phyloP scores from a whole-genome alignment of 306 rosid species.

The Purshia tridentata region DNA sequence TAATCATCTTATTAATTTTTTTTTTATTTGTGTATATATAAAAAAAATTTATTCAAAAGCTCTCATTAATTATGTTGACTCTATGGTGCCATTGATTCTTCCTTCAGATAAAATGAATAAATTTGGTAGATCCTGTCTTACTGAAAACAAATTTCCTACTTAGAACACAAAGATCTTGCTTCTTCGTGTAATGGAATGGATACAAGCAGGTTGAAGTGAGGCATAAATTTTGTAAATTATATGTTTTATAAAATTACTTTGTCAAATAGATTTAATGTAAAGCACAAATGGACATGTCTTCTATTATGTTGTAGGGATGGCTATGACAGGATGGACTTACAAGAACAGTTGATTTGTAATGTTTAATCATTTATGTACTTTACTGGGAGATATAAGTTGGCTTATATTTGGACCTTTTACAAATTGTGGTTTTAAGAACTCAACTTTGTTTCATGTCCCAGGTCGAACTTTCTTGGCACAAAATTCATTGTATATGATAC shows the following conservation, averaged over 20 bases:
- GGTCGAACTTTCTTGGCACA: constrained; percentile 95
- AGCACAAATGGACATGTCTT: neutral
- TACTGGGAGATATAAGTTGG: constrained; percentile 6
- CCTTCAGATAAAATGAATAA: neutral
- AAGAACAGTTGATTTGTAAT: constrained; percentile 5
- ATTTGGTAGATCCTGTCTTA: neutral
- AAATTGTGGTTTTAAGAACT: neutral
- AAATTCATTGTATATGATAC: constrained; percentile 83
- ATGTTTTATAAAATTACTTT: neutral
- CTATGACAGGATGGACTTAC: neutral
- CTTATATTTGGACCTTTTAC: neutral
- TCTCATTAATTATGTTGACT: neutral
- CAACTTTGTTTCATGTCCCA: constrained; percentile 36
- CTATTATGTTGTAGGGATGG: neutral
- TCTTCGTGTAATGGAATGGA: neutral
- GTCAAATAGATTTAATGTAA: neutral
- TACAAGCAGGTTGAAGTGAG: too few relatives aligned
- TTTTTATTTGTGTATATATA: neutral
- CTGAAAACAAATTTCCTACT: neutral
- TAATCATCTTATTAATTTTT: neutral
- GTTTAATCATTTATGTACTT: neutral
- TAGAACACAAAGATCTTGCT: neutral
- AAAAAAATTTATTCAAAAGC: neutral
- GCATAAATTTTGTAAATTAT: too few relatives aligned
- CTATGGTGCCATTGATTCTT: neutral